Evolutionary conservation across 805 yeast species (phyloP), one percentile per base, ranked within the genome.

Genomic region (Starmerella khaoyaiensis): DNA sequence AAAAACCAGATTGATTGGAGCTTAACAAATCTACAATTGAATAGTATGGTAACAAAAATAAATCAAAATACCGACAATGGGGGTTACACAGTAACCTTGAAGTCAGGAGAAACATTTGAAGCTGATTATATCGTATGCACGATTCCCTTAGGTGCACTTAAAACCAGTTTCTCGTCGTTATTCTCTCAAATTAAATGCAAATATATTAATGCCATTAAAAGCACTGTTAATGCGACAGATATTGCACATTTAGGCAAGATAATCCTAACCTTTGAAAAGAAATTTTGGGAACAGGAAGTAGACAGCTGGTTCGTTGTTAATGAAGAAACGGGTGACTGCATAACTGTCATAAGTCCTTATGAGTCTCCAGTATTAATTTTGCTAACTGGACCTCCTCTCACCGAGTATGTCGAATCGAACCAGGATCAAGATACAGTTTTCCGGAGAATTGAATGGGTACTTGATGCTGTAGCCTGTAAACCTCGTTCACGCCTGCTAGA

Each of bases 201-300:
- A 4, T 55, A 59, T n/a, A 25, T 27, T 19, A 21, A 12, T n/a
- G 27, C 5, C 6, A n/a, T 23, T 16, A 11, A 58, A 58, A 1
- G 59, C 78, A 0, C 34, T 7, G 58, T 80, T 11, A 48, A 58
- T 1, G 57, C 61, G 9, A 64, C 76, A 47, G 69, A 70, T 41
- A 74, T 68, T 55, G 86, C 86, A 0, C 68, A 76, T 1, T 58
- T 81, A 28, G 93, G 93, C 0, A 81, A 81, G 54, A 72, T 79
- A 9, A 59, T 79, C 0, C 63, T 81, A 40, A 86, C 77, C 52
- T 81, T 81, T 52, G 72, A 69, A 4, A 42, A 55, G 1, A 56
- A 67, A 2, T 76, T 75, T 57, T 80, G 93, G 93, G 49, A 59
- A 7, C 67, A 69, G 2, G 48, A 39, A 28, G 50, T 58, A n/a